These are phyloP conservation scores for Ceratocystis albifundus DNA, from an alignment of 2,329 filamentous ascomycete species.

Conservation along the genomic window DNA sequence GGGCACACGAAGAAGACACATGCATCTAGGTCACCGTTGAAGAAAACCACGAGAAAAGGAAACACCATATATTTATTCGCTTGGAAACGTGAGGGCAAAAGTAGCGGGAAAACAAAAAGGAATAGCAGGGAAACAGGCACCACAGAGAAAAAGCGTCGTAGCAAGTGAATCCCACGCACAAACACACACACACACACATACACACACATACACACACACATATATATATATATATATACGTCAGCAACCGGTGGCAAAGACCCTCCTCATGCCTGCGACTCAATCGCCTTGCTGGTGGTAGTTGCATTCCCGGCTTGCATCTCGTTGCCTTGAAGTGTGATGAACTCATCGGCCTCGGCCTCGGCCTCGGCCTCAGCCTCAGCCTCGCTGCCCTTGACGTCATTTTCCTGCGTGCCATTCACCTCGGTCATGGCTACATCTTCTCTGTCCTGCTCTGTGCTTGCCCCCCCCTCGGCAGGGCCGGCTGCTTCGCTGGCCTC, in stretches of 20 bases:
- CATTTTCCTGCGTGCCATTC: not conserved
- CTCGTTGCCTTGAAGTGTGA: not conserved
- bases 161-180: not conserved
- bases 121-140: not conserved
- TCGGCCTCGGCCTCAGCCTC: not conserved
- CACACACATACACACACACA: not conserved
- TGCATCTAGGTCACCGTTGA: not conserved
- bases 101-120: not conserved
- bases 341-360: not conserved
- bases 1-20: not conserved
- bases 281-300: not conserved
- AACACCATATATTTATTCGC: constrained; percentile 12
- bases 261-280: not conserved
- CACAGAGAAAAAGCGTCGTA: not conserved
- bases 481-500: not conserved
- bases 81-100: not conserved
- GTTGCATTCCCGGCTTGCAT: not conserved
- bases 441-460: not conserved
- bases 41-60: constrained; percentile 11
- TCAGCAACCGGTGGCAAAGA: not conserved
- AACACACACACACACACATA: not conserved
- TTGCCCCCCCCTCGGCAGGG: not conserved
- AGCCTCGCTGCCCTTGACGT: not conserved
- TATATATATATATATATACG: not conserved
- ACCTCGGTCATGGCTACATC: not conserved